phyloP scores from a whole-genome alignment of 306 rosid genomes.

The Fragaria iinumae region DNA sequence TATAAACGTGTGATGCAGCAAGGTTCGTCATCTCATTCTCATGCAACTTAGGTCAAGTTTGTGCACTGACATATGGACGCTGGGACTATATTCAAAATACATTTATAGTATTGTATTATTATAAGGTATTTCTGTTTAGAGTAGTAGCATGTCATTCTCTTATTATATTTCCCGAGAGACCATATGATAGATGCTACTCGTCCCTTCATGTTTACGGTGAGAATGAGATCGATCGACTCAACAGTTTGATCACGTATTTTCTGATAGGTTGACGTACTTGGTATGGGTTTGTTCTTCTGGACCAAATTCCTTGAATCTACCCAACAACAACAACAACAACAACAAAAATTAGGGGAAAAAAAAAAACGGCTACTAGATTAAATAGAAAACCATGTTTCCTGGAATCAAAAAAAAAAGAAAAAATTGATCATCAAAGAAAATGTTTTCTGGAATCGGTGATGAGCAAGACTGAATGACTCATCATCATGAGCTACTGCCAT shows the following conservation, averaged over 20 bases:
- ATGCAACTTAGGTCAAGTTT: not conserved
- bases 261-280: not conserved
- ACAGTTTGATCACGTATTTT: not conserved
- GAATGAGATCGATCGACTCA: not conserved
- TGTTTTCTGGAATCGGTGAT: not conserved
- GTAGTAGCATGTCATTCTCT: too few relatives aligned
- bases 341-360: too few relatives aligned
- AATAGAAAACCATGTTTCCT: constrained; percentile 3
- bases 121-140: too few relatives aligned
- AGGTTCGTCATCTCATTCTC: not conserved
- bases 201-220: not conserved
- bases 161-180: too few relatives aligned
- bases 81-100: too few relatives aligned
- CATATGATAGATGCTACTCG: not conserved
- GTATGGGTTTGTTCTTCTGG: not conserved
- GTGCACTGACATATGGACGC: not conserved
- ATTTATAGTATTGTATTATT: too few relatives aligned
- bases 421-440: too few relatives aligned
- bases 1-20: not conserved
- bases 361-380: not conserved
- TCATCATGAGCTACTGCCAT: not conserved
- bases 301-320: constrained; percentile 9
- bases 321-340: too few relatives aligned
- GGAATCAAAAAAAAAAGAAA: not conserved
- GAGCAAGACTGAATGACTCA: not conserved